A percentile compares a stretch with the other conserved stretches of the same genome.
These are phyloP conservation scores for Penicillium dipodomyicola DNA, from an alignment of 495 filamentous ascomycete species.

Conservation along the genomic window DNA sequence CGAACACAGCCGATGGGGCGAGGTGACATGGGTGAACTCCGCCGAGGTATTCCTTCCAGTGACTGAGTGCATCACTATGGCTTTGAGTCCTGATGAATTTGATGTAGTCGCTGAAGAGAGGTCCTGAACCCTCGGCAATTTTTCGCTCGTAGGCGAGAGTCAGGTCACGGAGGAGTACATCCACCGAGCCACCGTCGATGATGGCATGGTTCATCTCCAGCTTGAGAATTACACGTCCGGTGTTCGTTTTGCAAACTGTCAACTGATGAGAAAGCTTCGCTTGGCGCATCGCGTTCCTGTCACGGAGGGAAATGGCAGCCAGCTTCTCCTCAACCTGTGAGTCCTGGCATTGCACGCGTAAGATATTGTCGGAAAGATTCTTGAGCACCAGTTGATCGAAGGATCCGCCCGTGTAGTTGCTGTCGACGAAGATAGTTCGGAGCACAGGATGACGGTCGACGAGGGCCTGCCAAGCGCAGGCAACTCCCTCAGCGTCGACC, in stretches of 20 bases:
- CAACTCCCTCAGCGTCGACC: conserved; percentile 42
- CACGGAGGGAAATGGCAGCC: conserved; percentile 34
- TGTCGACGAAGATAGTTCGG: conserved; percentile 56
- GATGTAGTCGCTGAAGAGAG: conserved; percentile 57
- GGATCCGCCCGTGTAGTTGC: conserved; percentile 47
- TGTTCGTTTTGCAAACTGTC: conserved; percentile 42
- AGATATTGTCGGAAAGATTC: conserved; percentile 34
- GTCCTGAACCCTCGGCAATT: conserved; percentile 40
- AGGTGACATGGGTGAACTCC: conserved; percentile 32
- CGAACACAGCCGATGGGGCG: conserved; percentile 5
- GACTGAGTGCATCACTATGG: conserved; percentile 36
- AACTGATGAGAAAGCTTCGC: conserved; percentile 49
- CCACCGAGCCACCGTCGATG: conserved; percentile 46
- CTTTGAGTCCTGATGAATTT: conserved; percentile 41
- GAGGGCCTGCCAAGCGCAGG: conserved; percentile 52
- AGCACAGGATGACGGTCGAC: conserved; percentile 54
- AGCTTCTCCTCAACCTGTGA: conserved; percentile 36
- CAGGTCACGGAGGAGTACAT: conserved; percentile 42
- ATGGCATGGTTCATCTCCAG: conserved; percentile 59
- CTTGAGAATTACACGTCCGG: conserved; percentile 43
- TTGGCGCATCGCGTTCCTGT: conserved; percentile 34
- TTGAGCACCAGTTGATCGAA: conserved; percentile 56
- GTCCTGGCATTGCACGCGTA: conserved; percentile 42
- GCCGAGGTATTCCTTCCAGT: conserved; percentile 47
- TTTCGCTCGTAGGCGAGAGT: conserved; percentile 44